Evolutionary conservation across 2,329 filamentous ascomycete species (phyloP), one percentile per base, ranked within the genome.

Genomic region (Ceratocystis albifundus): DNA sequence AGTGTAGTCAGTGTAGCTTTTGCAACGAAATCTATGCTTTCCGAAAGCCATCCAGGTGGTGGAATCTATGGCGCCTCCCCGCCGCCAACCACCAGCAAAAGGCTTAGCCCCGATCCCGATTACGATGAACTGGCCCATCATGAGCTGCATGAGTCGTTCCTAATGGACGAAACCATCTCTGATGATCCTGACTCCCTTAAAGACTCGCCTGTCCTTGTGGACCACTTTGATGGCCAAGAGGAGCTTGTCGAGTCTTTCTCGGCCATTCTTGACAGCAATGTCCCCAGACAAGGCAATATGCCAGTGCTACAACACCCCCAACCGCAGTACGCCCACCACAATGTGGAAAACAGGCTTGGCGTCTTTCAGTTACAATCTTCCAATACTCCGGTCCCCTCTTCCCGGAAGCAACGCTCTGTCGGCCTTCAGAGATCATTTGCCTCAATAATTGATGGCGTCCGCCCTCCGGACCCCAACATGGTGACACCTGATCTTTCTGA

Each of bases 401-500:
- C 44, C 4, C 55, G 32, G 8, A n/a, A 61, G 46, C 46, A 57
- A 53, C 28, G 62, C 46, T 17, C 22, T n/a, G 20, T 67, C 32
- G 46, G 59, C n/a, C 55, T 62, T 41, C 61, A 61, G 50, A 57
- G 46, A 62, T 63, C 67, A 32, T 67, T 57, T 36, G 44, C 41
- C 59, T 66, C 53, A 28, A 65, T 62, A 5, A 50, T 64, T 46
- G 32, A 46, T 30, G 55, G 53, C 50, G 44, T 64, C 32, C 65
- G 62, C 10, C 68, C 70, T 41, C 68, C 69, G 32, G 68, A 70
- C 63, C 65, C 69, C 66, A 70, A 71, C 65, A 74, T 79, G 28
- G 72, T 75, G 15, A 82, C 80, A 44, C 81, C 82, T 61, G 77
- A 75, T 64, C 82, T 80, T 45, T 80, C 81, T 62, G 77, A 75